Base-by-base conservation (phyloP, 2,329 filamentous ascomycete species). In the Aspergillus alliaceus region DNA sequence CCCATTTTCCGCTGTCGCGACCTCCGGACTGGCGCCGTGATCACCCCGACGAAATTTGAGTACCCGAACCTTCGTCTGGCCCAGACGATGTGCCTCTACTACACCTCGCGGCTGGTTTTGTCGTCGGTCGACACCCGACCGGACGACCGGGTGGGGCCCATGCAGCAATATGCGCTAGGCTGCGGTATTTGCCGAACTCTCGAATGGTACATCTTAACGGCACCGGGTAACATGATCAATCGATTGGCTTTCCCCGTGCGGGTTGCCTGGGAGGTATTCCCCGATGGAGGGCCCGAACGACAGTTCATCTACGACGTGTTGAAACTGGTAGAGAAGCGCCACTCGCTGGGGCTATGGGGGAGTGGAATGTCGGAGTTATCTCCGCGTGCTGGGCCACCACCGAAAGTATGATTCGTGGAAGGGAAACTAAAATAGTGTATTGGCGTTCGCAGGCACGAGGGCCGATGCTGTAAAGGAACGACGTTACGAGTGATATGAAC, bases 151-250 rank as follows among this genome's bases (percentile, higher is more conserved):
- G 65, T 74, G 9, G 64, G 66, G 0, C 66, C 68, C 2, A 42
- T 62, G 15, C 66, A 75, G 46, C 70, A 73, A 51, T 75, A 75
- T 29, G 64, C 63, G 4, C 55, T 75, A 8, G 72, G 64, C 2
- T 75, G 72, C 39, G 68, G 67, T 3, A 75, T 75, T 51, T 73
- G 69, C 49, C 72, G 72, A 22, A 67, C 68, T 29, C 56, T 74
- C 14, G 70, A 74, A 51, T 75, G 64, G 59, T 75, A 75, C 53
- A 69, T 75, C 9, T 58, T 69, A 4, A 72, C 63, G 0, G 66
- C 72, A 0, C 71, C 72, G 0, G 72, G 72, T 1, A 75, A 74
- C 52, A 74, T 75, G 72, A 75, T 75, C 48, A 75, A 75, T 50
- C 72, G 72, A 2, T 67, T 75, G 11, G 72, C 72, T 1, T 74